Percentiles rank a stretch among this genome's conserved stretches.
These are phyloP conservation scores for Pneumocystis jirovecii DNA, from an alignment of 1,139 yeast species.

Conservation along the genomic window DNA sequence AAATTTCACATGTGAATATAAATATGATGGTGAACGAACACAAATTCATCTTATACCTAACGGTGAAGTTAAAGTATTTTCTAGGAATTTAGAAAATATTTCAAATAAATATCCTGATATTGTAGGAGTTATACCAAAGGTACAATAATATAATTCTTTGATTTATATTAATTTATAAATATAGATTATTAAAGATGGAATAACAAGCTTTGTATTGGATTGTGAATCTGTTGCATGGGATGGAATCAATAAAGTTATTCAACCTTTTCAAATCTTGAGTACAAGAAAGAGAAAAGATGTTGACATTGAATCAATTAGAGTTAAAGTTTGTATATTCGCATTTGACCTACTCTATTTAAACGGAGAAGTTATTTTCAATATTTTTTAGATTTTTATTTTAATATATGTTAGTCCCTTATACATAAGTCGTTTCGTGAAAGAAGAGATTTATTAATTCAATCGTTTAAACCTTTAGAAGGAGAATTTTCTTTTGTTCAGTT, in stretches of 20 bases:
- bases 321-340: slow-evolving; percentile 80
- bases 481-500: slow-evolving; percentile 69
- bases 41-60: slow-evolving; percentile 65
- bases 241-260: slow-evolving; percentile 48
- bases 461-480: slow-evolving; percentile 52
- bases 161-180: slow-evolving; percentile 31
- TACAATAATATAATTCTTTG: neutral
- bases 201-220: slow-evolving; percentile 54
- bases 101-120: slow-evolving; percentile 90
- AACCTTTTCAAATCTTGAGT: slow-evolving; percentile 84
- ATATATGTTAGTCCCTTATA: slow-evolving; percentile 32
- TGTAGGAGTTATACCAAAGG: slow-evolving; percentile 25
- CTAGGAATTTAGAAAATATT: slow-evolving; percentile 95
- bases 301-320: slow-evolving; percentile 70
- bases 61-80: slow-evolving; percentile 62
- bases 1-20: slow-evolving; percentile 85
- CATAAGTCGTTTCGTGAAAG: slow-evolving; percentile 58
- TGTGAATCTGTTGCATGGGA: slow-evolving; percentile 99
- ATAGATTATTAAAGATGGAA: slow-evolving; percentile 36
- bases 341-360: slow-evolving; percentile 70
- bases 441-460: slow-evolving; percentile 41
- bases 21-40: slow-evolving; percentile 96
- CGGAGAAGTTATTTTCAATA: slow-evolving; percentile 28
- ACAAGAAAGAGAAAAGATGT: slow-evolving; percentile 93
- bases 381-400: slow-evolving; percentile 14